A percentile compares a stretch with the other conserved stretches of the same genome.
Conservation (phyloP, 2,329 filamentous ascomycete genomes). For the Neocatenulostroma microsporum region DNA sequence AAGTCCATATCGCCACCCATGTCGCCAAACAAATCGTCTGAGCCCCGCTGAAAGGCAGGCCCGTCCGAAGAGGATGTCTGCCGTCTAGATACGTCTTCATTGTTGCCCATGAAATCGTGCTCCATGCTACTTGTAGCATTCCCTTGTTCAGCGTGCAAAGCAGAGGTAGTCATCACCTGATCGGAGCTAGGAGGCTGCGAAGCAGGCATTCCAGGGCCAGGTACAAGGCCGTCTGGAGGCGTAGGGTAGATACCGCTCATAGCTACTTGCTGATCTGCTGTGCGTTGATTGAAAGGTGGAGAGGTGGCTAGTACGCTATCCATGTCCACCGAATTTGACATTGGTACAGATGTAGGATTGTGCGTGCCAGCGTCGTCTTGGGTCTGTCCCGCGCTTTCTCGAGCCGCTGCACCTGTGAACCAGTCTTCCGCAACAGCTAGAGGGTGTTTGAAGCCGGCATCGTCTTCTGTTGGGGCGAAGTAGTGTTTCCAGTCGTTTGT, state of each 20-base stretch:
- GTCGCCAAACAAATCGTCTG: slow-evolving; percentile 60
- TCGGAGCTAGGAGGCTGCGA: slow-evolving; percentile 15
- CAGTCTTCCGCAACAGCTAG: slow-evolving; percentile 23
- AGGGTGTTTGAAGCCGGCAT: slow-evolving; percentile 26
- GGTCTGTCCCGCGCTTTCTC: no score
- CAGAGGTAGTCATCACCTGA: not conserved
- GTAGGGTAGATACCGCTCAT: slow-evolving; percentile 60
- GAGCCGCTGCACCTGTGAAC: slow-evolving; percentile 16
- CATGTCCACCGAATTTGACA: slow-evolving; percentile 2
- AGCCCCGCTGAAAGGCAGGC: slow-evolving; percentile 29
- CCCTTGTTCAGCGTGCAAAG: no score
- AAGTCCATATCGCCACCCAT: slow-evolving; percentile 56
- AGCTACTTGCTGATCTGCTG: slow-evolving; percentile 32
- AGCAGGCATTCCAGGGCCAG: slow-evolving; percentile 7
- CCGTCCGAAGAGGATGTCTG: slow-evolving; percentile 10
- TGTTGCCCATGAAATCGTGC: not conserved
- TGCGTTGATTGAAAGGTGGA: slow-evolving; percentile 30
- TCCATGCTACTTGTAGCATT: not conserved
- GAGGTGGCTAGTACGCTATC: slow-evolving; percentile 13
- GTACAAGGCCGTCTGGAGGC: slow-evolving; percentile 52
- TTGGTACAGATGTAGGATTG: not conserved
- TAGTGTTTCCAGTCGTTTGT: slow-evolving; percentile 18
- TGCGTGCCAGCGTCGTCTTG: slow-evolving; percentile 3
- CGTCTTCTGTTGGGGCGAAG: slow-evolving; percentile 14
- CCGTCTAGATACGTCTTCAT: not conserved